Evolutionary conservation across 2,329 filamentous ascomycete species (phyloP).

Genomic region (Diaporthe nobilis): DNA sequence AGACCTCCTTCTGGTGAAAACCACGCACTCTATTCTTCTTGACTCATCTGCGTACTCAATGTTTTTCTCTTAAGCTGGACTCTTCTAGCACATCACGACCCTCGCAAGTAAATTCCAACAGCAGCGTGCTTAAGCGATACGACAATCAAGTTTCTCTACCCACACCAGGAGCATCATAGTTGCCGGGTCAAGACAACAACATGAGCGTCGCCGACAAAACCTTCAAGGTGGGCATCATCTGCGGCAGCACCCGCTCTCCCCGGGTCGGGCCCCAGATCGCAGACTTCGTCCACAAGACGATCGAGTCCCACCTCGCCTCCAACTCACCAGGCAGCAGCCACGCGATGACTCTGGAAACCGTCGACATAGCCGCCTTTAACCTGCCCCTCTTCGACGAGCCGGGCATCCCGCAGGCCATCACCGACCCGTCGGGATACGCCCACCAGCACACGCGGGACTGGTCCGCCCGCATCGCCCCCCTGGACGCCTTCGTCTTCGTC

Average conservation of each 20-base stretch:
- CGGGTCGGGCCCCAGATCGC: constrained; percentile 46
- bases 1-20: neutral
- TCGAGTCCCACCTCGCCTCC: constrained; percentile 40
- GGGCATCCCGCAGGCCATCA: constrained; percentile 49
- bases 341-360: constrained; percentile 35
- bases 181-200: neutral
- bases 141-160: no score
- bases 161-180: neutral
- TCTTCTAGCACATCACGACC: neutral
- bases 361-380: constrained; percentile 51
- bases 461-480: constrained; percentile 49
- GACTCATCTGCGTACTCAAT: no score
- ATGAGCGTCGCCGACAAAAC: constrained; percentile 23
- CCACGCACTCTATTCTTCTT: neutral
- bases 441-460: constrained; percentile 54
- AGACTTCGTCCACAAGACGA: constrained; percentile 42
- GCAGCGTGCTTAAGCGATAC: neutral
- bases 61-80: neutral
- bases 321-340: neutral
- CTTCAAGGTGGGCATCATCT: constrained; percentile 47
- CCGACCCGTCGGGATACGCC: constrained; percentile 48
- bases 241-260: constrained; percentile 46
- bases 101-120: neutral
- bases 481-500: constrained; percentile 52
- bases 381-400: constrained; percentile 56